phyloP scores from a whole-genome alignment of 331 rosid species.

The Rhamnella rubrinervis region DNA sequence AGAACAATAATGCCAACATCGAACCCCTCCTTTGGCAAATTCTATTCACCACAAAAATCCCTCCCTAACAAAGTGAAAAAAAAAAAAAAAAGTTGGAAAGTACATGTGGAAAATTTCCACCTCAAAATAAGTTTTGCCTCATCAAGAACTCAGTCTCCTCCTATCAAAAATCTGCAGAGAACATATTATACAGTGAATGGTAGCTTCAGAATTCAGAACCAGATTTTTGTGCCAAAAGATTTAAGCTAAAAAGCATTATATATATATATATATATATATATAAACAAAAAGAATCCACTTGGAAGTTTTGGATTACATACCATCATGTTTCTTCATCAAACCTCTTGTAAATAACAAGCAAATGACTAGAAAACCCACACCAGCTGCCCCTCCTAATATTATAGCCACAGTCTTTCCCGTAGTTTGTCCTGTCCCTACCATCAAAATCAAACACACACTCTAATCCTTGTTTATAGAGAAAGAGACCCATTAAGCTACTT shows the following conservation, averaged over 20 bases:
- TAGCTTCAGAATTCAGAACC: conserved; percentile 15
- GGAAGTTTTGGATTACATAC: conserved; percentile 39
- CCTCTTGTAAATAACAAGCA: conserved; percentile 66
- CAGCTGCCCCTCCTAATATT: conserved; percentile 89
- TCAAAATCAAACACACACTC: conserved; percentile 18
- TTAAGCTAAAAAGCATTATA: not conserved
- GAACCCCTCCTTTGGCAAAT: conserved; percentile 28
- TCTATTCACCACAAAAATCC: conserved; percentile 35
- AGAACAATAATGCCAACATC: conserved; percentile 26
- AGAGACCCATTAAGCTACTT: not conserved
- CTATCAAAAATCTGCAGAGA: conserved; percentile 62
- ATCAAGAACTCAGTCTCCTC: conserved; percentile 24
- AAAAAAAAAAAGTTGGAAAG: conserved; percentile 18
- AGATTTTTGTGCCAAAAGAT: not conserved
- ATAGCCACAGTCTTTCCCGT: conserved; percentile 90
- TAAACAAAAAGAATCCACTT: not conserved
- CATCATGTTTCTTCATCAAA: conserved; percentile 87
- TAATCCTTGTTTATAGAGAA: conserved; percentile 4
- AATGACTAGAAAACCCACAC: conserved; percentile 78
- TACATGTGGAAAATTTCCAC: conserved; percentile 39
- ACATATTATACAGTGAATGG: conserved; percentile 19
- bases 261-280: too few relatives aligned
- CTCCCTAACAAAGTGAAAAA: conserved; percentile 19
- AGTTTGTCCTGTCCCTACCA: conserved; percentile 54
- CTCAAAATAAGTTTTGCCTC: conserved; percentile 34